phyloP scores from a whole-genome alignment of 495 filamentous ascomycete species.

The Penicillium manginii region DNA sequence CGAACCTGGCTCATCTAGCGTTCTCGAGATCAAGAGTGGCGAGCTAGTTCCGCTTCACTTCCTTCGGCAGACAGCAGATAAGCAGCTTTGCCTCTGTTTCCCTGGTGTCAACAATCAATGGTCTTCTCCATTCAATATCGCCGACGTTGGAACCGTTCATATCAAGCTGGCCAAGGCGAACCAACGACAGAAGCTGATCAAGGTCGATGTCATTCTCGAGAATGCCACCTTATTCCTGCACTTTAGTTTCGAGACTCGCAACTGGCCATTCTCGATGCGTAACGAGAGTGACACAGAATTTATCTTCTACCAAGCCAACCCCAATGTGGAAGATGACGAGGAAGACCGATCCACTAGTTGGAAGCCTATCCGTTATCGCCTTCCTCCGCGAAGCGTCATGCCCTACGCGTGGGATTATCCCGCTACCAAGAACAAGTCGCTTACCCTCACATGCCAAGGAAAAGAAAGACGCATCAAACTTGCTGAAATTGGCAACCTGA shows the following conservation, averaged over 20 bases:
- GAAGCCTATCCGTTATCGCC: conserved; percentile 88
- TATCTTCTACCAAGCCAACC: conserved; percentile 87
- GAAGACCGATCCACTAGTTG: conserved; percentile 79
- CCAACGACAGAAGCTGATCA: conserved; percentile 84
- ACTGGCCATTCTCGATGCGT: conserved; percentile 98
- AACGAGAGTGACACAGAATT: conserved; percentile 97
- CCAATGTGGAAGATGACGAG: conserved; percentile 77
- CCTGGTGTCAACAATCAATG: conserved; percentile 95
- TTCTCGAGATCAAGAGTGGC: conserved; percentile 73
- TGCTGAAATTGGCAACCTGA: conserved; percentile 91
- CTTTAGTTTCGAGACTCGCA: conserved; percentile 83
- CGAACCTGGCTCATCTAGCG: conserved; percentile 84
- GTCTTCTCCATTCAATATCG: conserved; percentile 97
- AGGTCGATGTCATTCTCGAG: conserved; percentile 89
- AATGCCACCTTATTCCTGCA: conserved; percentile 91
- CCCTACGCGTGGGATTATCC: conserved; percentile 99
- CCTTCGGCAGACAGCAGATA: conserved; percentile 73
- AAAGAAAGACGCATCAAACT: conserved; percentile 90
- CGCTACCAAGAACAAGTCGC: conserved; percentile 91
- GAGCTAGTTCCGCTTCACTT: conserved; percentile 84
- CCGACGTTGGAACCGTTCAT: conserved; percentile 87
- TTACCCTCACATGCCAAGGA: conserved; percentile 76
- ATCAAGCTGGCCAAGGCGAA: conserved; percentile 90
- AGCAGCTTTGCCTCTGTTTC: conserved; percentile 92
- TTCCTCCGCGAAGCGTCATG: conserved; percentile 96